Conservation (phyloP, 306 rosid genomes). For the Mimosa pudica region DNA sequence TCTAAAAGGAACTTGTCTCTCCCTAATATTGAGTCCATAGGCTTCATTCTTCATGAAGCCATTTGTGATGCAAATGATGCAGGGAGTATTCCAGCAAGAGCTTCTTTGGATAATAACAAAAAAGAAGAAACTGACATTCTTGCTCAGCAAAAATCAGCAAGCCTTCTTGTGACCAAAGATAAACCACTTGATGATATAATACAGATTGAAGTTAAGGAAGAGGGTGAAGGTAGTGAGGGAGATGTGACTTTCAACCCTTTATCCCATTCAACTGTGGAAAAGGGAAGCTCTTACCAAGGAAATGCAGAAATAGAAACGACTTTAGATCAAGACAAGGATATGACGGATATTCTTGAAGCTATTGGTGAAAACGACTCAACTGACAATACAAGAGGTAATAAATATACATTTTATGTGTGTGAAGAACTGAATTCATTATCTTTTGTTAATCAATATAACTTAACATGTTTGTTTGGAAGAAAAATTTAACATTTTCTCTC, state of each 20-base stretch:
- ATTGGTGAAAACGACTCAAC: slow-evolving; percentile 31
- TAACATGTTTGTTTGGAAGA: slow-evolving; percentile 1
- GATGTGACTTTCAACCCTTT: slow-evolving; percentile 34
- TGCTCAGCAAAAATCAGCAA: slow-evolving; percentile 41
- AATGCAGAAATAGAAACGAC: slow-evolving; percentile 34
- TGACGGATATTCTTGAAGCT: slow-evolving; percentile 40
- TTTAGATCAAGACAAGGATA: slow-evolving; percentile 37
- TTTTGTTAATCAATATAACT: background rate
- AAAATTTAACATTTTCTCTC: background rate
- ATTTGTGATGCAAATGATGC: slow-evolving; percentile 45
- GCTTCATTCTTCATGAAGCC: slow-evolving; percentile 63
- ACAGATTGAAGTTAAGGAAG: slow-evolving; percentile 45
- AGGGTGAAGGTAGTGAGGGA: slow-evolving; percentile 29
- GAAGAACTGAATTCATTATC: background rate
- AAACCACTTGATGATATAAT: slow-evolving; percentile 35
- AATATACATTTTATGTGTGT: slow-evolving; percentile 2
- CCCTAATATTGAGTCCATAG: slow-evolving; percentile 67
- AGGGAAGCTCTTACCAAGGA: slow-evolving; percentile 35
- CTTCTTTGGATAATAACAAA: slow-evolving; percentile 9
- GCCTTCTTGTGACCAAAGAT: slow-evolving; percentile 31
- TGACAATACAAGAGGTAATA: slow-evolving; percentile 60
- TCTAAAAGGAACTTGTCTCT: slow-evolving; percentile 72
- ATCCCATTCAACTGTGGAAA: slow-evolving; percentile 25
- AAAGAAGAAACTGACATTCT: slow-evolving; percentile 31
- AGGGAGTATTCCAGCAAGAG: slow-evolving; percentile 39